Evolutionary conservation across 176 grass and related monocot species (phyloP).

Genomic region (Oryza longistaminata): DNA sequence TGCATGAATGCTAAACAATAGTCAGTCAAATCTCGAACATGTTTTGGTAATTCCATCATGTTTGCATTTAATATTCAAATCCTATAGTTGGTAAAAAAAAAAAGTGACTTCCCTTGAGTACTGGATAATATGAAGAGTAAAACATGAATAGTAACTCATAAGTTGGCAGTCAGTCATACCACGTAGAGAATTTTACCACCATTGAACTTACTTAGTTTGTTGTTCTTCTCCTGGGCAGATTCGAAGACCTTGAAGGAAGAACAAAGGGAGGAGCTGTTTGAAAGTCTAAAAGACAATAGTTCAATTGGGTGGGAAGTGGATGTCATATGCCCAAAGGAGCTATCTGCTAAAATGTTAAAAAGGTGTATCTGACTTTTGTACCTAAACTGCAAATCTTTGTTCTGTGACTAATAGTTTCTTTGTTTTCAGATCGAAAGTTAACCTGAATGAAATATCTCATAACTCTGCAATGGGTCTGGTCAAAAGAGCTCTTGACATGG

Average conservation of each 20-base stretch:
- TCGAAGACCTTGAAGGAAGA: conserved; percentile 95
- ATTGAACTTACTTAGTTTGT: neutral
- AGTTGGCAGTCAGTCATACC: neutral
- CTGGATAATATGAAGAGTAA: neutral
- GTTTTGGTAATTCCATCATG: neutral
- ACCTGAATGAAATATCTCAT: conserved; percentile 96
- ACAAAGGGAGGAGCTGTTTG: conserved; percentile 83
- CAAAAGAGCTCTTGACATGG: conserved; percentile 63
- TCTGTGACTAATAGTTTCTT: neutral
- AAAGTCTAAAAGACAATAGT: conserved; percentile 65
- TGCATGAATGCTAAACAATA: neutral
- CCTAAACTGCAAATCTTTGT: neutral
- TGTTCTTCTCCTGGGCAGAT: conserved; percentile 49
- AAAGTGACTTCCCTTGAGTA: neutral
- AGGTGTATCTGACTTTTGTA: conserved; percentile 44
- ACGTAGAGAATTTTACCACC: neutral
- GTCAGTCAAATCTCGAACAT: neutral
- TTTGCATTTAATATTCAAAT: neutral
- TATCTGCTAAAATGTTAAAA: conserved; percentile 93
- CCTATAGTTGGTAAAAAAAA: neutral
- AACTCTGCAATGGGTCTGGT: conserved; percentile 92
- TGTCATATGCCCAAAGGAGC: conserved; percentile 82
- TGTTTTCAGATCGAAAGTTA: conserved; percentile 73
- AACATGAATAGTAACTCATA: neutral
- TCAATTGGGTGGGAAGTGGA: conserved; percentile 92